phyloP scores from a whole-genome alignment of 2,329 filamentous ascomycete species.

The Apiospora arundinis region DNA sequence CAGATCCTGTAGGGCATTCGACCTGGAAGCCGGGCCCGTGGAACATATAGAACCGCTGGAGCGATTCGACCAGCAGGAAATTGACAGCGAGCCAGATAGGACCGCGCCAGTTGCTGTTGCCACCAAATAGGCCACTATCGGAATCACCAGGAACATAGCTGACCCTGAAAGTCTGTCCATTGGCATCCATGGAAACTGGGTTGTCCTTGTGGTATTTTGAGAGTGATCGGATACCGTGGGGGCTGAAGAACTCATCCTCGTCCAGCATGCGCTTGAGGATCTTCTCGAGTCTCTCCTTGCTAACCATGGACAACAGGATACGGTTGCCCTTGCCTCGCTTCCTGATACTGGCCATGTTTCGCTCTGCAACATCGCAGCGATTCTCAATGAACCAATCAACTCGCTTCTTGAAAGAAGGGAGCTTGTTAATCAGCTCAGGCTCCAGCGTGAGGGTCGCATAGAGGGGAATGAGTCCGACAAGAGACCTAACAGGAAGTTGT shows the following conservation, averaged over 20 bases:
- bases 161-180: slow-evolving; percentile 87
- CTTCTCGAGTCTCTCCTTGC: slow-evolving; percentile 87
- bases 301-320: slow-evolving; percentile 87
- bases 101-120: slow-evolving; percentile 97
- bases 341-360: slow-evolving; percentile 93
- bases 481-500: slow-evolving; percentile 87
- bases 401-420: slow-evolving; percentile 91
- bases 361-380: slow-evolving; percentile 82
- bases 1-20: slow-evolving; percentile 92
- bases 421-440: slow-evolving; percentile 88
- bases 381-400: slow-evolving; percentile 95
- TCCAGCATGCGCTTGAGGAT: slow-evolving; percentile 93
- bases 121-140: slow-evolving; percentile 91
- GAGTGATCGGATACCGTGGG: slow-evolving; percentile 88
- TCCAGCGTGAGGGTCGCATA: slow-evolving; percentile 93
- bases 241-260: slow-evolving; percentile 89
- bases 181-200: slow-evolving; percentile 94
- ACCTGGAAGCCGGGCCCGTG: slow-evolving; percentile 89
- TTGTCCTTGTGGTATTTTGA: slow-evolving; percentile 91
- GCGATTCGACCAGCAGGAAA: slow-evolving; percentile 89
- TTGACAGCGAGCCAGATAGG: slow-evolving; percentile 97
- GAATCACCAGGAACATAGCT: slow-evolving; percentile 95
- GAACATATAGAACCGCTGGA: slow-evolving; percentile 96
- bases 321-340: slow-evolving; percentile 90
- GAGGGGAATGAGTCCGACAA: slow-evolving; percentile 91